phyloP scores from a whole-genome alignment of 2,329 filamentous ascomycete species.

The Alternaria triticimaculans region DNA sequence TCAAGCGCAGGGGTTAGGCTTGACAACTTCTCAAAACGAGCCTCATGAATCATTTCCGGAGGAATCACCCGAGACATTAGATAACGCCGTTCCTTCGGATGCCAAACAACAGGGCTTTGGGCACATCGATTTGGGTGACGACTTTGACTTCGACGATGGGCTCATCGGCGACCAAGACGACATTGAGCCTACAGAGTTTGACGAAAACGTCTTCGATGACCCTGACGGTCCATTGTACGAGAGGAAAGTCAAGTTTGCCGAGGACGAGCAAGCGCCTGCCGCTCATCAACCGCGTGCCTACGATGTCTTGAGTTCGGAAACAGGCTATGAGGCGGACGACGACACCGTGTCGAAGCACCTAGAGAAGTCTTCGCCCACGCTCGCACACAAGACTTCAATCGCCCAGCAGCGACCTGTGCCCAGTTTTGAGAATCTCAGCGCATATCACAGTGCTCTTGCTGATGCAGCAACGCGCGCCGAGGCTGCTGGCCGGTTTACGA shows the following conservation, averaged over 20 bases:
- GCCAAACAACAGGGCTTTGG: constrained; percentile 15
- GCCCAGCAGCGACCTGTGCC: constrained; percentile 41
- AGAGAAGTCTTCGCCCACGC: constrained; percentile 54
- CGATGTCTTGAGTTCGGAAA: constrained; percentile 26
- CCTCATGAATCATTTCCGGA: constrained; percentile 9
- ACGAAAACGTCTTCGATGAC: constrained; percentile 76
- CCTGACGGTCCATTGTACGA: constrained; percentile 53
- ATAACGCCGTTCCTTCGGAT: constrained; percentile 3
- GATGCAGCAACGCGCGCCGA: constrained; percentile 80
- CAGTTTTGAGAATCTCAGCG: constrained; percentile 63
- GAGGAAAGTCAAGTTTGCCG: constrained; percentile 52
- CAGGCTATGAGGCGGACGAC: constrained; percentile 43
- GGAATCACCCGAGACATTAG: constrained; percentile 16
- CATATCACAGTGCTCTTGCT: constrained; percentile 84
- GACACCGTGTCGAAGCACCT: constrained; percentile 35
- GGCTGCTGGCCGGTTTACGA: constrained; percentile 75
- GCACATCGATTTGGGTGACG: constrained; percentile 51
- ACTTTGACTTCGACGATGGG: constrained; percentile 74
- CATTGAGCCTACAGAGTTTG: constrained; percentile 65
- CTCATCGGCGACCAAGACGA: constrained; percentile 60
- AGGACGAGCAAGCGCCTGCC: constrained; percentile 20
- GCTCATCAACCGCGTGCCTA: constrained; percentile 24
- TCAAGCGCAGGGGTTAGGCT: constrained; percentile 21
- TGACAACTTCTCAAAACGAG: constrained; percentile 22
- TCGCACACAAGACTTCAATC: constrained; percentile 56